Percentiles rank a stretch among this genome's conserved stretches.
These are phyloP conservation scores for Fusarium succisae DNA, from an alignment of 2,329 filamentous ascomycete species.

Conservation along the genomic window DNA sequence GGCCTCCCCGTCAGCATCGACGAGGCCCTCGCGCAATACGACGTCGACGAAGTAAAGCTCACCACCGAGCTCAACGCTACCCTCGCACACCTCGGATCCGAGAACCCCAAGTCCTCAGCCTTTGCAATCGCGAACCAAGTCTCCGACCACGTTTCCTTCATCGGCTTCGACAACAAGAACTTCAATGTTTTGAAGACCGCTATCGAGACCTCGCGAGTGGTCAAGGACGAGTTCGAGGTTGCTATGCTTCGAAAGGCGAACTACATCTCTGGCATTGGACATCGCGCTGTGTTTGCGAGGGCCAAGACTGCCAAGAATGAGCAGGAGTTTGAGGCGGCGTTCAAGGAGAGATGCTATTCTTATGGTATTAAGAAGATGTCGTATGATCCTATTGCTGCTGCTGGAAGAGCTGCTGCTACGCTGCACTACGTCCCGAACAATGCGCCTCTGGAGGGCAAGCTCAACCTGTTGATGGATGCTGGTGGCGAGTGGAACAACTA, in stretches of 20 bases:
- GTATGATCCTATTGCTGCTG: slow-evolving; percentile 87
- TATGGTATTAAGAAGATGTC: slow-evolving; percentile 83
- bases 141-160: slow-evolving; percentile 75
- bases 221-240: slow-evolving; percentile 81
- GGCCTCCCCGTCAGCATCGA: slow-evolving; percentile 82
- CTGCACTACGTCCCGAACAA: slow-evolving; percentile 89
- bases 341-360: slow-evolving; percentile 79
- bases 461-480: slow-evolving; percentile 85
- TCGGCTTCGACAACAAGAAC: slow-evolving; percentile 74
- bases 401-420: slow-evolving; percentile 81
- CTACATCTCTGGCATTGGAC: slow-evolving; percentile 72
- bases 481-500: slow-evolving; percentile 81
- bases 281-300: slow-evolving; percentile 68
- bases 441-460: slow-evolving; percentile 73
- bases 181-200: slow-evolving; percentile 64
- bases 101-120: slow-evolving; percentile 57
- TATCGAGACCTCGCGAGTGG: slow-evolving; percentile 73
- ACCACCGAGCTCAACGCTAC: slow-evolving; percentile 79
- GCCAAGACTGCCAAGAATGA: slow-evolving; percentile 77
- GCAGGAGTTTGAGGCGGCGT: slow-evolving; percentile 82
- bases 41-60: slow-evolving; percentile 80
- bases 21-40: slow-evolving; percentile 80
- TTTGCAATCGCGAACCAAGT: slow-evolving; percentile 85
- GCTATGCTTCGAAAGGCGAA: slow-evolving; percentile 79
- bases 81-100: slow-evolving; percentile 63